Evolutionary conservation across 1,139 yeast species (phyloP), one percentile per base, ranked within the genome.

Genomic region (Saccharomyces hybrid): DNA sequence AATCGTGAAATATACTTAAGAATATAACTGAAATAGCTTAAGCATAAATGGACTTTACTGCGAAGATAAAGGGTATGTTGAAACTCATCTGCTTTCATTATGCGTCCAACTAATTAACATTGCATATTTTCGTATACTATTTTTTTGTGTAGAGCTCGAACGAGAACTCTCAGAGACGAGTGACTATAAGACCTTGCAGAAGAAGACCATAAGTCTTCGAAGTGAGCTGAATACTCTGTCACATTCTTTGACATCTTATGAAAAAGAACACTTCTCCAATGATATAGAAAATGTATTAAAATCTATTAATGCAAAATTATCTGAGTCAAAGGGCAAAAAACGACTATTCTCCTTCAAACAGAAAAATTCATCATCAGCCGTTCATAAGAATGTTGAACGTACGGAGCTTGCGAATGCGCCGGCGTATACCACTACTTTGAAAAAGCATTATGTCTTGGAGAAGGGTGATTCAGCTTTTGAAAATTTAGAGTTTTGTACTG

Each of bases 171-270:
- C 51, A 7, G 32, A 42, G 23, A 20, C 55, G 14, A 61, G 56
- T 52, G 52, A 44, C 28, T 38, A 38, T 11, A 16, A 20, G 13
- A 11, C 44, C 13, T 38, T 38, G 20, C 44, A 20, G 11, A 23
- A 7, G 2, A 51, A 55, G 25, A 50, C 59, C 6, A 41, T 53
- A 4, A 56, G 51, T 1, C 50, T 64, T 26, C 57, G 58, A 23
- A 47, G 34, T 23, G 53, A 48, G n/a, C 44, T 64, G 16, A 55
- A 51, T 44, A 55, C 54, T 4, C 48, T 55, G 4, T 48, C 63
- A 2, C 54, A 54, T 27, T 54, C 44, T 13, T 47, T 66, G 14
- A 49, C 68, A 5, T 42, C 59, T 2, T 61, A 60, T 50, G 68
- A 63, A 34, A 48, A 50, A 25, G 63, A 64, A 34, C 55, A 48